Percentiles rank a stretch among this genome's conserved stretches.
Conservation (phyloP, 108 stramenopile genomes). For the Pseudonitzschia multiseries region DNA sequence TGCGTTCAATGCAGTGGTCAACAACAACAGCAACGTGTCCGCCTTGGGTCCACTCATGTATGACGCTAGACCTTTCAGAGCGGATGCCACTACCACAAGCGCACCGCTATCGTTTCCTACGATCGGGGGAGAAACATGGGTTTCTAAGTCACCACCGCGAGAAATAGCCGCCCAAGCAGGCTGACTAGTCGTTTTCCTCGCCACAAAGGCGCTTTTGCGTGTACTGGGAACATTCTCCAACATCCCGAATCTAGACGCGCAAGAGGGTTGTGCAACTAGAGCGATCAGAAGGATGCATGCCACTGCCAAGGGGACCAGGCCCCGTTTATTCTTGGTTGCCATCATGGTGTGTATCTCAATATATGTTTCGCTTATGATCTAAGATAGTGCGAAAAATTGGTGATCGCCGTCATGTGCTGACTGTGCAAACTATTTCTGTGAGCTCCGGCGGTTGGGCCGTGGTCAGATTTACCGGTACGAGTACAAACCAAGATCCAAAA, state of each 20-base stretch:
- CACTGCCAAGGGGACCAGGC: not conserved
- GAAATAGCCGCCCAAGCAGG: constrained; percentile 35
- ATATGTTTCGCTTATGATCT: not conserved
- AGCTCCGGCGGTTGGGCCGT: not conserved
- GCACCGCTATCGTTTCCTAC: not conserved
- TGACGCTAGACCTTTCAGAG: constrained; percentile 36
- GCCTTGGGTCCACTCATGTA: constrained; percentile 81
- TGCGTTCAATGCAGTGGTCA: constrained; percentile 80
- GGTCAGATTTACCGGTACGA: too few relatives aligned
- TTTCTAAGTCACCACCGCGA: constrained; percentile 30
- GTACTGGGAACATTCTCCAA: not conserved
- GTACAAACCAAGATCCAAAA: too few relatives aligned
- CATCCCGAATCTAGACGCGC: not conserved
- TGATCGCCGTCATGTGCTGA: too few relatives aligned
- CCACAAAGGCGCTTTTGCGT: not conserved
- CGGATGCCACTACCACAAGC: constrained; percentile 22
- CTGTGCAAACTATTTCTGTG: not conserved
- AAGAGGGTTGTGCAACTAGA: not conserved
- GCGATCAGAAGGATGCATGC: constrained; percentile 3
- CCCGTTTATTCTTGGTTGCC: not conserved
- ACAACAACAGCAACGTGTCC: constrained; percentile 81
- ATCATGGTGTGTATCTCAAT: not conserved
- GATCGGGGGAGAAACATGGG: not conserved
- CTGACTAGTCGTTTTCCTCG: not conserved
- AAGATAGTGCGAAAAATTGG: too few relatives aligned